phyloP scores from a whole-genome alignment of 2,329 filamentous ascomycete genomes.

The Trichoderma cornu-damae region DNA sequence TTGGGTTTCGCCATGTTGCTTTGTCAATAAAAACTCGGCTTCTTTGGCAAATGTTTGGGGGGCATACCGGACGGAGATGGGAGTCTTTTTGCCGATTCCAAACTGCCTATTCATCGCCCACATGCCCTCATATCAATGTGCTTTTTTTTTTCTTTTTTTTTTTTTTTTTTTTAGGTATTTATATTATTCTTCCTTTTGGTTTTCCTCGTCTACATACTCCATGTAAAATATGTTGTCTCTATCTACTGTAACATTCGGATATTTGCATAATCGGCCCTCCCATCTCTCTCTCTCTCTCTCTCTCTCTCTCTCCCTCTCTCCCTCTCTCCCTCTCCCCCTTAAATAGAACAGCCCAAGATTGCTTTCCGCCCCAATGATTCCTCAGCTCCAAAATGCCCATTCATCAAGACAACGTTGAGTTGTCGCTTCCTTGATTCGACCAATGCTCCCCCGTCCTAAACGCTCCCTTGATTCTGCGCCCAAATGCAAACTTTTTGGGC shows the following conservation, averaged over 20 bases:
- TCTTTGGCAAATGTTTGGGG: no score
- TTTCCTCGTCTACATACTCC: slow-evolving; percentile 5
- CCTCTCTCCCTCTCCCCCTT: no score
- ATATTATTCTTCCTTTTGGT: slow-evolving; percentile 7
- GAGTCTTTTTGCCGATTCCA: no score
- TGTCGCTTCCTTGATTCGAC: slow-evolving; percentile 6
- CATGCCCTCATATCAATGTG: no score
- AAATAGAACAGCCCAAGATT: background rate
- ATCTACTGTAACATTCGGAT: slow-evolving; percentile 16
- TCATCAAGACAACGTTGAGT: slow-evolving; percentile 8
- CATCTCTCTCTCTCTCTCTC: no score
- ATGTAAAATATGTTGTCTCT: slow-evolving; percentile 12
- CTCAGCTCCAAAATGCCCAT: slow-evolving; percentile 8
- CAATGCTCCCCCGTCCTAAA: background rate
- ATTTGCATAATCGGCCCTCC: slow-evolving; percentile 13
- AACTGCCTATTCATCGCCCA: no score
- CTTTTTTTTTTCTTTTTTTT: background rate
- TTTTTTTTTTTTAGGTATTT: background rate
- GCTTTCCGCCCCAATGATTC: slow-evolving; percentile 1
- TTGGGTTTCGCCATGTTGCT: no score
- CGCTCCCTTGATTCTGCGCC: slow-evolving; percentile 15
- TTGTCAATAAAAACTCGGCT: no score
- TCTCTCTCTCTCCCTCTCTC: no score
- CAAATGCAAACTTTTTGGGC: background rate
- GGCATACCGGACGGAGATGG: no score